These are phyloP conservation scores for Starmerella powellii DNA, from an alignment of 805 yeast genomes.

Conservation along the genomic window DNA sequence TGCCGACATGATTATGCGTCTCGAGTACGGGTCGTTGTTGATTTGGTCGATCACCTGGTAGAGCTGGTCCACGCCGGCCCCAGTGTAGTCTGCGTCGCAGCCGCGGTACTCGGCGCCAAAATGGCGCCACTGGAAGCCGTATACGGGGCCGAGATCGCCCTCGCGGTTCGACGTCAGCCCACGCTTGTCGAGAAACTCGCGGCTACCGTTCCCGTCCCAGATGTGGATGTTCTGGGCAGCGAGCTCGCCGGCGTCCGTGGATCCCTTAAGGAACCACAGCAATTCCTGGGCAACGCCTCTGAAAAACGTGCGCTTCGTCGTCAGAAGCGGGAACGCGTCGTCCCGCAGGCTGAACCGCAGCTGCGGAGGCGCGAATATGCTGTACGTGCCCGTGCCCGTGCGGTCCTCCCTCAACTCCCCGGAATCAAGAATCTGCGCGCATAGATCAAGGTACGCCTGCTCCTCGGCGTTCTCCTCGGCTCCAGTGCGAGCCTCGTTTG, in stretches of 20 bases:
- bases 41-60: slow-evolving; percentile 65
- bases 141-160: slow-evolving; percentile 96
- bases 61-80: slow-evolving; percentile 84
- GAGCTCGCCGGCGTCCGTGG: slow-evolving; percentile 73
- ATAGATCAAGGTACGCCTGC: slow-evolving; percentile 74
- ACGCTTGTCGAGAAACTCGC: slow-evolving; percentile 73
- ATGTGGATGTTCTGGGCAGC: slow-evolving; percentile 82
- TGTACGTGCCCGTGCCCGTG: slow-evolving; percentile 92
- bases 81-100: slow-evolving; percentile 76
- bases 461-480: slow-evolving; percentile 39
- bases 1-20: slow-evolving; percentile 88
- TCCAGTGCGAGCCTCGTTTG: slow-evolving; percentile 24
- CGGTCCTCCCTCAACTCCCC: slow-evolving; percentile 93
- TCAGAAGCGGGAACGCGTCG: slow-evolving; percentile 71
- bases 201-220: slow-evolving; percentile 97
- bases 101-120: slow-evolving; percentile 88
- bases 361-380: slow-evolving; percentile 93
- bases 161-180: slow-evolving; percentile 72
- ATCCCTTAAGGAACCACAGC: slow-evolving; percentile 84
- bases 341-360: slow-evolving; percentile 64
- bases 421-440: slow-evolving; percentile 58
- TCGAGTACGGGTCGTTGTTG: slow-evolving; percentile 81
- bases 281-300: slow-evolving; percentile 82
- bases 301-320: slow-evolving; percentile 86
- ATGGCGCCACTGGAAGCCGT: slow-evolving; percentile 99